phyloP scores from a whole-genome alignment of 2,329 filamentous ascomycete genomes.

The Penicillium brevicompactum region DNA sequence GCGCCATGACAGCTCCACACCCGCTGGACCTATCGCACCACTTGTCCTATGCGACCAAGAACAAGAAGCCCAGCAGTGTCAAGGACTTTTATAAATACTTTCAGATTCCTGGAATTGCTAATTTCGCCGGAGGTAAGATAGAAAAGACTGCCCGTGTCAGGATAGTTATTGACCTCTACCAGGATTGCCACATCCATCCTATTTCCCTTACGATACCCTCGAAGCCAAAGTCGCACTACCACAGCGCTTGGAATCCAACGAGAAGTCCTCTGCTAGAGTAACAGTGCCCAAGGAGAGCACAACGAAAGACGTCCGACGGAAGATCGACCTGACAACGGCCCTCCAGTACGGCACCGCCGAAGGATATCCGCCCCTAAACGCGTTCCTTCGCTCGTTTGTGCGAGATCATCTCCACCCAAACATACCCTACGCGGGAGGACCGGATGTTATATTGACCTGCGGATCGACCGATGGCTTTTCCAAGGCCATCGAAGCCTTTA shows the following conservation, averaged over 20 bases:
- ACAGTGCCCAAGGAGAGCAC: slow-evolving; percentile 70
- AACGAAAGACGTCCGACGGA: slow-evolving; percentile 61
- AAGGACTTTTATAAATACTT: slow-evolving; percentile 90
- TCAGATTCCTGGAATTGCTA: slow-evolving; percentile 61
- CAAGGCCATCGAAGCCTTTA: slow-evolving; percentile 76
- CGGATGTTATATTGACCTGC: slow-evolving; percentile 76
- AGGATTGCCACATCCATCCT: slow-evolving; percentile 78
- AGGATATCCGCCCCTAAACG: slow-evolving; percentile 77
- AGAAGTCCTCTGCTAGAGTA: slow-evolving; percentile 55
- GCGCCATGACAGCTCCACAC: slow-evolving; percentile 28
- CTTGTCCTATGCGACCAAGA: slow-evolving; percentile 69
- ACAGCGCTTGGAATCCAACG: slow-evolving; percentile 71
- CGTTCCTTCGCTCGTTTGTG: slow-evolving; percentile 78
- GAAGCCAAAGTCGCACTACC: slow-evolving; percentile 78
- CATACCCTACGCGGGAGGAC: slow-evolving; percentile 74
- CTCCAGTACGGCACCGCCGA: slow-evolving; percentile 84
- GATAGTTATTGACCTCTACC: neutral
- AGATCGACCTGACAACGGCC: slow-evolving; percentile 78
- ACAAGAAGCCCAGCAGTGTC: slow-evolving; percentile 65
- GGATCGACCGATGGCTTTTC: slow-evolving; percentile 84
- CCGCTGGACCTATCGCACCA: slow-evolving; percentile 80
- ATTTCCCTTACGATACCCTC: slow-evolving; percentile 90
- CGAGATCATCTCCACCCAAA: slow-evolving; percentile 77
- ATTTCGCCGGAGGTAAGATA: slow-evolving; percentile 59
- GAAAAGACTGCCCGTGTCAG: neutral